Evolutionary conservation across 208 protist species (phyloP).

Genomic region (Leishmania amazonensis): DNA sequence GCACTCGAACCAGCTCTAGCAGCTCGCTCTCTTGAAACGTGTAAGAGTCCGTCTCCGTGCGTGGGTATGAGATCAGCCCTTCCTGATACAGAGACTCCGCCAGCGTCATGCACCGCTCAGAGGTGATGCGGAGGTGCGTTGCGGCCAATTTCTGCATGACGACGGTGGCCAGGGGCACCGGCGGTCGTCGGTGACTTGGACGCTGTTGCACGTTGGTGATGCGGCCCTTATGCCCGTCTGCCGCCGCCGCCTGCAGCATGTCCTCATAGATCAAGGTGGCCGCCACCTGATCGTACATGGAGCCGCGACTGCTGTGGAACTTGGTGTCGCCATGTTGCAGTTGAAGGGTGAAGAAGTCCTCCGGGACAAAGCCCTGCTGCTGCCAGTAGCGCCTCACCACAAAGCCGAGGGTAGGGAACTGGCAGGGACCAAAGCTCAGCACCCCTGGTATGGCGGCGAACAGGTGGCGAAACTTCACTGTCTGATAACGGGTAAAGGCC

Average conservation of each 20-base stretch:
- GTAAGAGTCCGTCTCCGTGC: constrained; percentile 98
- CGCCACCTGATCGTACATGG: constrained; percentile 73
- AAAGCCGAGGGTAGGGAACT: constrained; percentile 96
- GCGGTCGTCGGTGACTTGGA: constrained; percentile 68
- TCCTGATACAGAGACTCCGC: constrained; percentile 94
- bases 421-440: constrained; percentile 95
- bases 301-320: constrained; percentile 70
- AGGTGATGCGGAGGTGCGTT: constrained; percentile 91
- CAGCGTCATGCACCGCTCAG: constrained; percentile 96
- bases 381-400: constrained; percentile 90
- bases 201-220: constrained; percentile 81
- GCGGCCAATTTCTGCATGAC: constrained; percentile 96
- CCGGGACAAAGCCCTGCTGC: constrained; percentile 78
- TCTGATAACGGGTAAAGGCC: constrained; percentile 95
- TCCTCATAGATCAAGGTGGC: constrained; percentile 72
- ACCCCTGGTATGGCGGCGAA: constrained; percentile 76
- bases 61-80: constrained; percentile 96
- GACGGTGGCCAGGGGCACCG: constrained; percentile 98
- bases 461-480: constrained; percentile 71
- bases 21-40: constrained; percentile 86
- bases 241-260: constrained; percentile 58
- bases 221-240: constrained; percentile 36
- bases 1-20: constrained; percentile 73
- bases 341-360: constrained; percentile 76
- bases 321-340: constrained; percentile 55